A percentile compares a stretch with the other conserved stretches of the same genome.
Evolutionary conservation across 23 red algal species (phyloP).

Genomic region (Gracilariopsis chorda): DNA sequence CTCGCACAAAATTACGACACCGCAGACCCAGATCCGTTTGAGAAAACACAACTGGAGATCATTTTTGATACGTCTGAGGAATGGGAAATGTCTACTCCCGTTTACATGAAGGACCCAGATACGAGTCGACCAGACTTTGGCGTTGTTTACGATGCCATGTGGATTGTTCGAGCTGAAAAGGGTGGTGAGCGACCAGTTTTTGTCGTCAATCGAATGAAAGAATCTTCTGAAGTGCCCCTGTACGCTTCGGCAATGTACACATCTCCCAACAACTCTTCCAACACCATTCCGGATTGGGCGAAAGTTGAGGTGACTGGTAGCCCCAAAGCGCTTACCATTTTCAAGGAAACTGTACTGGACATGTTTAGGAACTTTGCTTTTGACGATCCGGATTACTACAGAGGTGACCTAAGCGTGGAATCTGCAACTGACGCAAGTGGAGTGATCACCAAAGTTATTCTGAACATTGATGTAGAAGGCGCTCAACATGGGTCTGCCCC

Average conservation of each 20-base stretch:
- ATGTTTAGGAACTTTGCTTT: neutral
- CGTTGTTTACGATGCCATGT: constrained; percentile 43
- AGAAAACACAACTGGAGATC: constrained; percentile 36
- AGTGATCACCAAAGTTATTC: neutral
- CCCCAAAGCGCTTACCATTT: neutral
- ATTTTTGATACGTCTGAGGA: constrained; percentile 49
- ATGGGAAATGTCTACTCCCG: constrained; percentile 39
- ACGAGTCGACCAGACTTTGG: constrained; percentile 26
- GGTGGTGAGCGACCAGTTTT: constrained; percentile 37
- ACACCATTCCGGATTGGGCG: constrained; percentile 42
- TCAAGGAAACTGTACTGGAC: neutral
- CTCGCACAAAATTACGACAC: constrained; percentile 14
- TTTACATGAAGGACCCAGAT: neutral
- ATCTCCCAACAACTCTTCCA: constrained; percentile 20
- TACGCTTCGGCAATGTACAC: neutral
- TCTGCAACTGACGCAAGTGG: neutral
- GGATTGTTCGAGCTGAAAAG: constrained; percentile 43
- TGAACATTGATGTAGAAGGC: constrained; percentile 2
- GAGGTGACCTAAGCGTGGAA: neutral
- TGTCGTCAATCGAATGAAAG: neutral
- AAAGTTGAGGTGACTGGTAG: constrained; percentile 13
- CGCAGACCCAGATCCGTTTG: neutral
- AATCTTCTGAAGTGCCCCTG: neutral
- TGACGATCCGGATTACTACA: constrained; percentile 25
- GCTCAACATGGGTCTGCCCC: constrained; percentile 47